Base-by-base conservation (phyloP, 108 stramenopile species). In the Nannochloropsis gaditana region DNA sequence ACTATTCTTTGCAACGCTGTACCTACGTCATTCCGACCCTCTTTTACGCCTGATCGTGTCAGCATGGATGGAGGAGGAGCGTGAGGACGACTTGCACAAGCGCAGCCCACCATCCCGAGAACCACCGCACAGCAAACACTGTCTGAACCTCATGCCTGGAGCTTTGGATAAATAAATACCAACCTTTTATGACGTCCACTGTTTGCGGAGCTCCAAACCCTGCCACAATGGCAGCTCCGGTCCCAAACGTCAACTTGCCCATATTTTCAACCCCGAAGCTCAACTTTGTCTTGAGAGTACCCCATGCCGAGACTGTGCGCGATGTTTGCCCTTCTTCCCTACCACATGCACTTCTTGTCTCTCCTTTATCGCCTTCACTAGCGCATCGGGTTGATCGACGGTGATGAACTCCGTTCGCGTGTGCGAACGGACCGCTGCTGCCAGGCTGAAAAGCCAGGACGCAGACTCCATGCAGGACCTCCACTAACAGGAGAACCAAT, bases 231-330 rank as follows among this genome's bases (percentile, higher is more conserved):
- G 59, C 59, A n/a, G 59, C 59, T n/a, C 59, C 59, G 19, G 59
- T 73, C 59, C 59, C 59, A 73, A 73, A 73, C 59, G n/a, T n/a
- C n/a, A 73, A n/a, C 2, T 73, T 73, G 59, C 59, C 59, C 59
- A 73, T n/a, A n/a, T 8, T 73, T n/a, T 73, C 59, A 15, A n/a
- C n/a, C 19, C 59, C 59, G 19, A 73, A 15, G n/a, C 59, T 73
- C 3, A 73, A 73, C 59, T 73, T 73, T 4, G 59, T 73, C 15
- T n/a, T 15, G 19, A 73, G 15, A n/a, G 59, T n/a, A 15, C n/a
- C n/a, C 59, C 59, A 73, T 6, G n/a, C 59, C n/a, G 59, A 73
- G 15, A 5, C 19, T n/a, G 2, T 73, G 59, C n/a, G 59, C n/a
- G 19, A 15, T 73, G 15, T n/a, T 73, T 73, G 59, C n/a, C 2